Evolutionary conservation across 2,329 filamentous ascomycete species (phyloP).

Genomic region (Fusarium secorum): DNA sequence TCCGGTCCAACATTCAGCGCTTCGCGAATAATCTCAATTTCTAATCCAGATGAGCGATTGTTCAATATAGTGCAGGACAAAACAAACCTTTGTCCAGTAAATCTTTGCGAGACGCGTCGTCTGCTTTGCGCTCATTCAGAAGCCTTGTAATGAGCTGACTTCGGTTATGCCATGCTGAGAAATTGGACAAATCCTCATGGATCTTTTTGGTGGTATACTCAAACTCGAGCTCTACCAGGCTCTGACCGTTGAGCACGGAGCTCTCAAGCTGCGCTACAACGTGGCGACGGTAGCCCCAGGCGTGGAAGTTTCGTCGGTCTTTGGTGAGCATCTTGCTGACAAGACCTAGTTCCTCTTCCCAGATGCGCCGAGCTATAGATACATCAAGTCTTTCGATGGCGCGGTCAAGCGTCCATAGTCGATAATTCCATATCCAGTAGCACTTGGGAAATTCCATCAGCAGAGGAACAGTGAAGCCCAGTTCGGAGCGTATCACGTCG

Average conservation of each 20-base stretch:
- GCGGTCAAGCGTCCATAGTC: conserved; percentile 82
- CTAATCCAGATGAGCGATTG: conserved; percentile 49
- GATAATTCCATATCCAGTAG: conserved; percentile 99
- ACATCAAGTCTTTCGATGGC: conserved; percentile 69
- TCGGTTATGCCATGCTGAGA: conserved; percentile 95
- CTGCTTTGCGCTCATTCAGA: conserved; percentile 73
- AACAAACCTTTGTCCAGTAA: conserved; percentile 75
- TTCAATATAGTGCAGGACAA: not conserved
- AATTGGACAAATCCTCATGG: conserved; percentile 84
- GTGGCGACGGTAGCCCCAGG: conserved; percentile 88
- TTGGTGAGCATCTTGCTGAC: conserved; percentile 87
- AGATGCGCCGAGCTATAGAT: conserved; percentile 68
- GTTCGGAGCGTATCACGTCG: conserved; percentile 73
- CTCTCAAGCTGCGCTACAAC: conserved; percentile 81
- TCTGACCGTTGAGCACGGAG: conserved; percentile 57
- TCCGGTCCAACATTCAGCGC: conserved; percentile 90
- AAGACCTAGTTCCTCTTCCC: conserved; percentile 83
- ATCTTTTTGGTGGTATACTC: conserved; percentile 93
- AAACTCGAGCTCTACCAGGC: conserved; percentile 82
- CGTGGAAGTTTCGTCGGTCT: conserved; percentile 93
- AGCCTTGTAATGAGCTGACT: conserved; percentile 82
- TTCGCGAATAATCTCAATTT: conserved; percentile 77
- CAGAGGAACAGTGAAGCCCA: conserved; percentile 83
- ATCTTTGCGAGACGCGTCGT: conserved; percentile 65
- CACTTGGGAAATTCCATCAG: conserved; percentile 91